A percentile compares a stretch with the other conserved stretches of the same genome.
These are phyloP conservation scores for Peniophora sp. DNA, from an alignment of 1,284 basidiomycete species.

Conservation along the genomic window DNA sequence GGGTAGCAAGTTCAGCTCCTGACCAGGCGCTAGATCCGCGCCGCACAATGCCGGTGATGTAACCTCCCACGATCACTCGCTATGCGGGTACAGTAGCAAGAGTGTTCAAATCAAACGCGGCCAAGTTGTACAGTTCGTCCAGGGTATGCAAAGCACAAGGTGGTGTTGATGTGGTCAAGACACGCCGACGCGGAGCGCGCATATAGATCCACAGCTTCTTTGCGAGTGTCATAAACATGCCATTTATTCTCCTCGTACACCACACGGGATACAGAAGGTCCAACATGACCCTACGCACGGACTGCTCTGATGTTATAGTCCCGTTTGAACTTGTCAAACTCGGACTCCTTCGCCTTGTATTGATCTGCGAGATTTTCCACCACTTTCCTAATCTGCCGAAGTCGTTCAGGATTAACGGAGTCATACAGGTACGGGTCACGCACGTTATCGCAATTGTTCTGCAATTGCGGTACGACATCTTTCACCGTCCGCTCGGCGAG, in stretches of 20 bases:
- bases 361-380: constrained; percentile 71
- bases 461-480: constrained; percentile 87
- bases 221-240: too few relatives aligned
- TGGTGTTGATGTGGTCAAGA: too few relatives aligned
- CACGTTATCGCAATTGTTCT: constrained; percentile 82
- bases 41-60: too few relatives aligned
- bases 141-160: too few relatives aligned
- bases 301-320: constrained; percentile 76
- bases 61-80: too few relatives aligned
- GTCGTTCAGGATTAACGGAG: constrained; percentile 3
- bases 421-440: constrained; percentile 17
- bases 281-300: constrained; percentile 1
- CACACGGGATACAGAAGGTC: background rate
- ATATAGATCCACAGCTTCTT: too few relatives aligned
- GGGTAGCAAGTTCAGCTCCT: too few relatives aligned
- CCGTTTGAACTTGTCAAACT: constrained; percentile 76
- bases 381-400: constrained; percentile 67
- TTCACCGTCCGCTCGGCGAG: constrained; percentile 94
- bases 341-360: constrained; percentile 83
- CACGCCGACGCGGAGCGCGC: too few relatives aligned
- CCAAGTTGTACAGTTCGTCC: too few relatives aligned
- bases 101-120: too few relatives aligned
- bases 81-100: too few relatives aligned
- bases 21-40: too few relatives aligned
- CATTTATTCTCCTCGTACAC: background rate